Evolutionary conservation across 2,329 filamentous ascomycete species (phyloP), one percentile per base, ranked within the genome.

Genomic region (Botrytis byssoidea): DNA sequence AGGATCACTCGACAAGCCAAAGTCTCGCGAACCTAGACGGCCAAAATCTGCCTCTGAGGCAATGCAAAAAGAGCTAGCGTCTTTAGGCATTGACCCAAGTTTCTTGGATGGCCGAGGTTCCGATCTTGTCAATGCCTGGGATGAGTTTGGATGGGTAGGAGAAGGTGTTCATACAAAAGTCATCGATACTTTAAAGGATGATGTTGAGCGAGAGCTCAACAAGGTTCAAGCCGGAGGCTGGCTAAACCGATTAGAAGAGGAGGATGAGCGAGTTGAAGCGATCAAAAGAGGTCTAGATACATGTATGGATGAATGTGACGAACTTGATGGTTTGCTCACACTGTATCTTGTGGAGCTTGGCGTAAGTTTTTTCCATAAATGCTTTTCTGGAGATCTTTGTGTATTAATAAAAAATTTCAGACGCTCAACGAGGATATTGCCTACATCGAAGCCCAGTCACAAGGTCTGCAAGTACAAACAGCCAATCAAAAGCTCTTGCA

Each of bases 381-480:
- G 35, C 51, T 55, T 55, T 40, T 37, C 42, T 46, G 55, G 67
- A 32, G 18, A 25, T 16, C 12, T 22, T 75, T 82, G 72, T 71
- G 51, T 32, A 32, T 74, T 81, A 71, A 81, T 74, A 61, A 20
- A 64, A 10, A 20, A 57, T 42, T 70, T 37, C 80, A 97, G 92
- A 98, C 95, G 67, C 87, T 99, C 44, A 94, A 95, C 73, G 95
- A 98, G 68, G 96, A 99, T 79, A 97, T 99, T 78, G 91, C 94
- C 5, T 98, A 97, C 81, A 98, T 99, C 77, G 96, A 99, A 84
- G 94, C 96, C 2, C 96, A 99, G 83, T 95, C 94, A 10, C 95
- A 99, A 83, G 96, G 96, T 85, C 85, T 99, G 65, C 96, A 99
- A 80, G 95, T 99, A 10, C 96, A 98, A 83, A 95, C 95, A 32